Conservation (phyloP, 2,329 filamentous ascomycete species). For the Curvularia hawaiiensis region DNA sequence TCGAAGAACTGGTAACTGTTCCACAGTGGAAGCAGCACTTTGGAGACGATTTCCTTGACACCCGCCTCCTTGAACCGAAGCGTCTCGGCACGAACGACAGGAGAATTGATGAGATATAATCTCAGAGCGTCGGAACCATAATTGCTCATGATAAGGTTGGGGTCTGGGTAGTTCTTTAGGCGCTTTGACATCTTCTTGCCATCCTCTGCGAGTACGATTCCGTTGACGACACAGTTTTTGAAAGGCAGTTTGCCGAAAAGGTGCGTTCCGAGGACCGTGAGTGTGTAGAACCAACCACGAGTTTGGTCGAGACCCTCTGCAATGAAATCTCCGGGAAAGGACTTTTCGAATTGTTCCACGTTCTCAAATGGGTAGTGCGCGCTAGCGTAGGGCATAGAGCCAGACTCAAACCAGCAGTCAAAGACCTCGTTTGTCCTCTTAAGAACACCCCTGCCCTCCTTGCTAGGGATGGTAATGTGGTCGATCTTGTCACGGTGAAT, state of each 20-base stretch:
- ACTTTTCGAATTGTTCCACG: conserved; percentile 76
- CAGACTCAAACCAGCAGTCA: conserved; percentile 97
- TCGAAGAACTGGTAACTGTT: conserved; percentile 98
- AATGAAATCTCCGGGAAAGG: conserved; percentile 92
- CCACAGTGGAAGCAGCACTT: conserved; percentile 89
- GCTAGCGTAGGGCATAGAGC: conserved; percentile 92
- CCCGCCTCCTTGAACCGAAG: conserved; percentile 89
- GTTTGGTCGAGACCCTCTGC: conserved; percentile 94
- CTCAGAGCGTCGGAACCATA: conserved; percentile 93
- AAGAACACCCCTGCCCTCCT: conserved; percentile 82
- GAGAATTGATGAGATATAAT: conserved; percentile 96
- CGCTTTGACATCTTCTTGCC: conserved; percentile 99
- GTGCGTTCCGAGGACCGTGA: conserved; percentile 86
- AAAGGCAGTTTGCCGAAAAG: conserved; percentile 85
- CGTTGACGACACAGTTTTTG: conserved; percentile 96
- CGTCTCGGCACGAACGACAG: conserved; percentile 89
- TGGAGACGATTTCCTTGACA: conserved; percentile 93
- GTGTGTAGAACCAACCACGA: conserved; percentile 94
- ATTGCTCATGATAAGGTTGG: conserved; percentile 77
- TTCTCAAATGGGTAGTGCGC: conserved; percentile 94
- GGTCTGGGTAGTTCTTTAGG: conserved; percentile 94
- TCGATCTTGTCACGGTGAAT: conserved; percentile 94
- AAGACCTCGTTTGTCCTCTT: conserved; percentile 87
- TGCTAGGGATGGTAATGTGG: conserved; percentile 90
- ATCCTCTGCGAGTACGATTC: conserved; percentile 90